Evolutionary conservation across 768 basidiomycete species (phyloP).

Genomic region (Russula sp.): DNA sequence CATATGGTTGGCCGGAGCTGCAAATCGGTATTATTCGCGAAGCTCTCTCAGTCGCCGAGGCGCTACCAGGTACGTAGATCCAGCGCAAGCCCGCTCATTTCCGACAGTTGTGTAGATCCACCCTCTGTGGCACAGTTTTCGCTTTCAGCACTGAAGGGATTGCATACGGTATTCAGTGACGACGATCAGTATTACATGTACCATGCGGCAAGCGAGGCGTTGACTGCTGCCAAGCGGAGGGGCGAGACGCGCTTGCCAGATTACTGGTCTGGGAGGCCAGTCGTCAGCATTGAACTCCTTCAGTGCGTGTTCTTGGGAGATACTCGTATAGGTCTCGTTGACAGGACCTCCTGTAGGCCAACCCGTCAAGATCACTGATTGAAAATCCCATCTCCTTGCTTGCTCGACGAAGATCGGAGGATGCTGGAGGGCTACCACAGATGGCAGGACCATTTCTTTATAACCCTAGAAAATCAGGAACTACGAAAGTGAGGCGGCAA

Average conservation of each 20-base stretch:
- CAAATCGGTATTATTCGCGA: constrained; percentile 93
- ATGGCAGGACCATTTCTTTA: constrained; percentile 84
- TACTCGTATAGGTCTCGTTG: constrained; percentile 11
- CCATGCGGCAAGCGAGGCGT: constrained; percentile 64
- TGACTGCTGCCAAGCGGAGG: constrained; percentile 71
- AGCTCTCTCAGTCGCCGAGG: constrained; percentile 86
- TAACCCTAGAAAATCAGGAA: constrained; percentile 70
- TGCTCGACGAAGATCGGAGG: constrained; percentile 40
- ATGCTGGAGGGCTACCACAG: constrained; percentile 45
- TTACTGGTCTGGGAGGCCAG: constrained; percentile 84
- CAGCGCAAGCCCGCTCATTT: not conserved
- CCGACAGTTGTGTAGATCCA: constrained; percentile 55
- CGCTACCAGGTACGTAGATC: constrained; percentile 71
- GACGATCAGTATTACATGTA: constrained; percentile 81
- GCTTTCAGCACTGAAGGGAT: constrained; percentile 76
- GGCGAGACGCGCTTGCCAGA: constrained; percentile 68
- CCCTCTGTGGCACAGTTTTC: constrained; percentile 82
- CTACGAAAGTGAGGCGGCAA: constrained; percentile 50
- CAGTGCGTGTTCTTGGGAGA: constrained; percentile 51
- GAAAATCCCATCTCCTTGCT: constrained; percentile 67
- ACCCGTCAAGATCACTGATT: constrained; percentile 67
- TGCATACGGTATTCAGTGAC: constrained; percentile 65
- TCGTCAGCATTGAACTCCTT: constrained; percentile 73
- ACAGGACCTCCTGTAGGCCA: constrained; percentile 45
- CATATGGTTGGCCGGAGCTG: constrained; percentile 91